These are phyloP conservation scores for Encephalitozoon cuniculi DNA, from an alignment of 371 early-diverging fungal species.

Conservation along the genomic window DNA sequence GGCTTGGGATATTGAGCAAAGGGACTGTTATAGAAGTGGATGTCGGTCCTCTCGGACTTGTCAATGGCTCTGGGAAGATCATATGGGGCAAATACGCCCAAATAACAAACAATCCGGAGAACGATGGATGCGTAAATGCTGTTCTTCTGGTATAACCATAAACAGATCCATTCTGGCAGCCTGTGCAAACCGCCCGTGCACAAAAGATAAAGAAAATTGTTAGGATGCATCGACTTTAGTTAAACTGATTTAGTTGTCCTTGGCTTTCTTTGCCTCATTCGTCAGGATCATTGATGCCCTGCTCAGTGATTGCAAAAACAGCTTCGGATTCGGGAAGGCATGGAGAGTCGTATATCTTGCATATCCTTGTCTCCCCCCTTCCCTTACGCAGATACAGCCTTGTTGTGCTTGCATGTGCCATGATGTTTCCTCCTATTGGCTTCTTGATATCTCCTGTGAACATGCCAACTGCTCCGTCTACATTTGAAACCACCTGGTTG, in stretches of 20 bases:
- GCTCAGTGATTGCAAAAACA: conserved; percentile 67
- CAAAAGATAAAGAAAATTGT: neutral
- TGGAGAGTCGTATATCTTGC: conserved; percentile 66
- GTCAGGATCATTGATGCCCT: conserved; percentile 69
- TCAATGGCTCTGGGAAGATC: conserved; percentile 92
- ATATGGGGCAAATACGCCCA: conserved; percentile 98
- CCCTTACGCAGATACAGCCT: conserved; percentile 65
- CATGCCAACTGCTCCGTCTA: conserved; percentile 81
- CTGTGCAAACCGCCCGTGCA: no score
- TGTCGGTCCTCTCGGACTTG: conserved; percentile 91
- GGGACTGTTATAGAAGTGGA: conserved; percentile 95
- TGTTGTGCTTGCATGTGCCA: conserved; percentile 84
- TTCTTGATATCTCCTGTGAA: conserved; percentile 87
- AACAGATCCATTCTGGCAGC: no score
- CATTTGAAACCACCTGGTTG: conserved; percentile 93
- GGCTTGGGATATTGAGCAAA: conserved; percentile 94
- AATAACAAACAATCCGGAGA: conserved; percentile 83
- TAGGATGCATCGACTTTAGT: neutral
- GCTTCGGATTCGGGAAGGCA: conserved; percentile 66
- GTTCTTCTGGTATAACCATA: conserved; percentile 61
- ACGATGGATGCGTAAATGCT: conserved; percentile 72
- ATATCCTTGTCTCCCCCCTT: conserved; percentile 64
- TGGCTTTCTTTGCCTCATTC: conserved; percentile 60
- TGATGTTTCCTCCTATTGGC: conserved; percentile 93
- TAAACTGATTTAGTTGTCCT: neutral